Percentiles rank a stretch among this genome's conserved stretches.
Evolutionary conservation across 441 rosid species (phyloP).

Genomic region (Macaranga tanarius): DNA sequence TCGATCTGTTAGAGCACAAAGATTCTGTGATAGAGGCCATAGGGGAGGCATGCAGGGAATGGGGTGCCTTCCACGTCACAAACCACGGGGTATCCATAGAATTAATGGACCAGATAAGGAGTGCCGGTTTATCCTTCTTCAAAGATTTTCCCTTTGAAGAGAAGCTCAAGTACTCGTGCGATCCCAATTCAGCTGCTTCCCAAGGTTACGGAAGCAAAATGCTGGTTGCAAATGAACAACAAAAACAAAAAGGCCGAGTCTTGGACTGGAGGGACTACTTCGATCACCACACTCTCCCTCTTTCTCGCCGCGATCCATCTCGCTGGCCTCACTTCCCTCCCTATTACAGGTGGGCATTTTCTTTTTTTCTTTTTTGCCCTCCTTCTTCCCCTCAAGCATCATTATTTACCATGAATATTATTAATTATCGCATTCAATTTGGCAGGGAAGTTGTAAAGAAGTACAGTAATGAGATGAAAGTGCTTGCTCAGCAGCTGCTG

Average conservation of each 20-base stretch:
- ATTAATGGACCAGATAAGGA: slow-evolving; percentile 47
- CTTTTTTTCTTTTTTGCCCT: too few relatives aligned
- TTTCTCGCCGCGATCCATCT: slow-evolving; percentile 65
- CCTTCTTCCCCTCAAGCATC: too few relatives aligned
- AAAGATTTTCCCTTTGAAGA: slow-evolving; percentile 49
- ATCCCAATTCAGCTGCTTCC: slow-evolving; percentile 61
- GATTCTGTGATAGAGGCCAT: slow-evolving; percentile 38
- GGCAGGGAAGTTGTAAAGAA: slow-evolving; percentile 52
- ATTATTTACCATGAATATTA: neutral
- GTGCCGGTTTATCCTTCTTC: slow-evolving; percentile 57
- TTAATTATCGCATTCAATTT: neutral
- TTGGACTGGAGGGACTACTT: slow-evolving; percentile 96
- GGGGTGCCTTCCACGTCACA: slow-evolving; percentile 89
- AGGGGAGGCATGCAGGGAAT: slow-evolving; percentile 55
- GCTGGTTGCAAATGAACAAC: slow-evolving; percentile 40
- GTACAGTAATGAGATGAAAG: slow-evolving; percentile 58
- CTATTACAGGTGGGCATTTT: slow-evolving; percentile 50
- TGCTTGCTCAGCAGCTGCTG: slow-evolving; percentile 56
- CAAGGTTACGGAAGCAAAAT: slow-evolving; percentile 85
- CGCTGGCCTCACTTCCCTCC: slow-evolving; percentile 72
- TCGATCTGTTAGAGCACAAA: slow-evolving; percentile 42
- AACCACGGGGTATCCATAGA: slow-evolving; percentile 68
- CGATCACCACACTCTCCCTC: slow-evolving; percentile 86
- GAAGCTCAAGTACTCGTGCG: slow-evolving; percentile 72
- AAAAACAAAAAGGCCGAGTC: slow-evolving; percentile 31